Percentiles rank a stretch among this genome's conserved stretches.
Conservation (phyloP, 805 yeast species). For the Candida ascalaphidarum region DNA sequence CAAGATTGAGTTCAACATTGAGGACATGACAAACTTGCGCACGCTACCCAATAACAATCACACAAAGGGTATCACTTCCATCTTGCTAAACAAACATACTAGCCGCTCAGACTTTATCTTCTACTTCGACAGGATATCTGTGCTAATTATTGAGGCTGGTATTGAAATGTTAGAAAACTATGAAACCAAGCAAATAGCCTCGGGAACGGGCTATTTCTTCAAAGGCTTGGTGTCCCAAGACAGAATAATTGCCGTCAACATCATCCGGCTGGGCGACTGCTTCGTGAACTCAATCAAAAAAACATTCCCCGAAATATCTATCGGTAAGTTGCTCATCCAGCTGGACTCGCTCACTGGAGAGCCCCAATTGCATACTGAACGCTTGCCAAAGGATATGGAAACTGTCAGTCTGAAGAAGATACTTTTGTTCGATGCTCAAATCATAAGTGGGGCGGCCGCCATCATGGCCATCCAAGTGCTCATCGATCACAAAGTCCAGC, state of each 20-base stretch:
- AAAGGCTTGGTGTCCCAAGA: conserved; percentile 38
- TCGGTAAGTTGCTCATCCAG: conserved; percentile 83
- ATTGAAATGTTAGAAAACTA: conserved; percentile 45
- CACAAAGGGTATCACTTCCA: conserved; percentile 61
- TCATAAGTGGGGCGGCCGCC: conserved; percentile 87
- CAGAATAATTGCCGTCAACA: conserved; percentile 61
- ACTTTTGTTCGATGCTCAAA: conserved; percentile 76
- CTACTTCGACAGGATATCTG: conserved; percentile 77
- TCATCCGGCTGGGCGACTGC: conserved; percentile 89
- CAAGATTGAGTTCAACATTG: conserved; percentile 20
- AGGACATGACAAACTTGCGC: conserved; percentile 17
- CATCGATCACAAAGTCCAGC: conserved; percentile 66
- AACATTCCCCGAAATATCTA: conserved; percentile 65
- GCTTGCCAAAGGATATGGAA: conserved; percentile 44
- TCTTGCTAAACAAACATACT: conserved; percentile 48
- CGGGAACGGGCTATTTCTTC: conserved; percentile 10
- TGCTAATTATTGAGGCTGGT: conserved; percentile 59
- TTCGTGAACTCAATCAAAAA: conserved; percentile 72
- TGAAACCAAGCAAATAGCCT: conserved; percentile 18
- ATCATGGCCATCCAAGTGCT: conserved; percentile 90
- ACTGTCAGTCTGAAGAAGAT: conserved; percentile 30
- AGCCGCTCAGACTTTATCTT: conserved; percentile 74
- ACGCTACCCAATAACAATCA: conserved; percentile 53
- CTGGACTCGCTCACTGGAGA: conserved; percentile 88
- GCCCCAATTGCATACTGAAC: conserved; percentile 82